phyloP scores from a whole-genome alignment of 805 yeast genomes.

The Myxozyma mucilagina region DNA sequence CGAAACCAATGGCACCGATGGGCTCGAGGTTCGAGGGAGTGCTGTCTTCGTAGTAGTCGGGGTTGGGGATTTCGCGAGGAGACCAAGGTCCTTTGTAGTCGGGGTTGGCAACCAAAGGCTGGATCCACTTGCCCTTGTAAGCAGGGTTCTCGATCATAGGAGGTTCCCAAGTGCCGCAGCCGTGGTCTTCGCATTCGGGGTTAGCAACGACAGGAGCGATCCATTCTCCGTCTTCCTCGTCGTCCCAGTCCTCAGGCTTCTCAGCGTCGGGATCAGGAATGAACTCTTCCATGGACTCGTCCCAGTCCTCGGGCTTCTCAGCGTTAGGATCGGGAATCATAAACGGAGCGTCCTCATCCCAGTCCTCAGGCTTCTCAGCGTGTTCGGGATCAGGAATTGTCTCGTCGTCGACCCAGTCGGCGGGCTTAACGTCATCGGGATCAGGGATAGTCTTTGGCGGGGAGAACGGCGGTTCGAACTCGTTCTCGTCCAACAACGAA shows the following conservation, averaged over 20 bases:
- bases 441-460: slow-evolving; percentile 68
- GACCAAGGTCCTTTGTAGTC: slow-evolving; percentile 76
- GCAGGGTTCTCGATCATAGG: slow-evolving; percentile 67
- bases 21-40: slow-evolving; percentile 62
- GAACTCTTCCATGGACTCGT: slow-evolving; percentile 57
- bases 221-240: slow-evolving; percentile 88
- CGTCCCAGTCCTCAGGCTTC: slow-evolving; percentile 83
- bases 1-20: slow-evolving; percentile 82
- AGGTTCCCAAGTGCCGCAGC: slow-evolving; percentile 82
- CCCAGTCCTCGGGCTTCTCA: slow-evolving; percentile 76
- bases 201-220: slow-evolving; percentile 66
- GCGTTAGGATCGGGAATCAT: slow-evolving; percentile 68
- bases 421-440: slow-evolving; percentile 62
- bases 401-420: slow-evolving; percentile 75
- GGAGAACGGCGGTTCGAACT: slow-evolving; percentile 63
- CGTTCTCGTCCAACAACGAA: slow-evolving; percentile 54
- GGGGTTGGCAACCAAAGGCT: slow-evolving; percentile 70
- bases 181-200: slow-evolving; percentile 66
- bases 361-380: slow-evolving; percentile 72
- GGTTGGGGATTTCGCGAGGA: slow-evolving; percentile 67
- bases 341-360: slow-evolving; percentile 73
- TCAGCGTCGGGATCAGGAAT: slow-evolving; percentile 67
- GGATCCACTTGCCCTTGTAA: slow-evolving; percentile 77
- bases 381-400: slow-evolving; percentile 66
- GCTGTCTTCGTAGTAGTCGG: slow-evolving; percentile 60